Base-by-base conservation (phyloP, 2,329 filamentous ascomycete species). In the Colletotrichum sp. region DNA sequence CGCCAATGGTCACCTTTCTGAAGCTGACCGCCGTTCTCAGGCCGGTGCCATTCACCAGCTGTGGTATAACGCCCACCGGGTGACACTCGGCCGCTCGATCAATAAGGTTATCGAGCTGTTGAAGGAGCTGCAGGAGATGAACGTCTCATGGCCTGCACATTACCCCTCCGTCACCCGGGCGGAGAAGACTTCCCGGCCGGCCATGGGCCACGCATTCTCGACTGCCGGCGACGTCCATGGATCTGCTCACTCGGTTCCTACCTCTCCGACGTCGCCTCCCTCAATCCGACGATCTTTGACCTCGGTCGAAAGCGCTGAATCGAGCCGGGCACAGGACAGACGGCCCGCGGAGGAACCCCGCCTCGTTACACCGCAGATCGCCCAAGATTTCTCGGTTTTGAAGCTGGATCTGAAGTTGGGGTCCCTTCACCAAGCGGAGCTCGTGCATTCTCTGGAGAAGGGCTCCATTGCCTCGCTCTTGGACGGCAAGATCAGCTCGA, bases 371-470 rank as follows among this genome's bases (percentile, higher is more conserved):
- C 95, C 96, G 34, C 95, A 99, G 84, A 96, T 99, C 78, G 95
- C 96, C 5, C 95, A 98, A 79, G 96, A 99, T 81, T 98, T 99
- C 80, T 99, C 96, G 1, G 93, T 99, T 36, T 86, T 99, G 78
- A 99, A 99, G 86, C 88, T 99, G 77, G 97, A 99, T 83, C 87
- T 99, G 73, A 98, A 98, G 86, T 90, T 99, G 71, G 96, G 96
- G 36, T 89, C 94, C 8, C 84, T 98, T 66, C 94, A 96, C 76
- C 97, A 99, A 82, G 91, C 95, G 0, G 96, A 99, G 81, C 89
- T 99, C 21, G 96, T 99, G 10, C 96, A 99, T 85, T 99, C 97
- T 1, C 86, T 99, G 66, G 96, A 99, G 80, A 99, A 98, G 86
- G 90, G 90, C 16, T 98, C 96, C 1, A 94, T 99, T 76, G 97